A percentile compares a stretch with the other conserved stretches of the same genome.
Evolutionary conservation across 768 basidiomycete species (phyloP).

Genomic region (Leccinellum albellum): DNA sequence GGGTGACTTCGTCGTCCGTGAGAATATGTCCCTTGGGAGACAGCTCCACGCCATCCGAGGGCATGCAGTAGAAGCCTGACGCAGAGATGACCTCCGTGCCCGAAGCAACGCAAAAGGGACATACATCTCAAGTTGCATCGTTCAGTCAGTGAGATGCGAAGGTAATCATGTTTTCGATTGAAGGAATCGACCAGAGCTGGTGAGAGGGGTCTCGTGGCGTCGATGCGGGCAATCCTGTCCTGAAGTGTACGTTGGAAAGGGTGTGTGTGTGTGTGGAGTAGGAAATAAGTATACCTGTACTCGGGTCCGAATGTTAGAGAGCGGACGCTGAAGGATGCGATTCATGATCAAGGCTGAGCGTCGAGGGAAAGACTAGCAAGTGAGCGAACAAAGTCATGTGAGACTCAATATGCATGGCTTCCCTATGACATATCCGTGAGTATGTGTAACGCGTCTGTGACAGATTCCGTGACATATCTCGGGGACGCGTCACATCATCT

Average conservation of each 20-base stretch:
- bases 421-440: neutral
- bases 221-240: slow-evolving; percentile 56
- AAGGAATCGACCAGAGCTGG: slow-evolving; percentile 64
- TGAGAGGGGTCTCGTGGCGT: slow-evolving; percentile 45
- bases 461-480: slow-evolving; percentile 3
- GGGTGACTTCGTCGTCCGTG: slow-evolving; percentile 70
- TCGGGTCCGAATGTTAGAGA: slow-evolving; percentile 13
- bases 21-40: slow-evolving; percentile 68
- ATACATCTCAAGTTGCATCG: slow-evolving; percentile 83
- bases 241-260: slow-evolving; percentile 18
- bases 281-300: slow-evolving; percentile 17
- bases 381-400: too few species aligned
- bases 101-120: slow-evolving; percentile 11
- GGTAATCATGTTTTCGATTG: slow-evolving; percentile 70
- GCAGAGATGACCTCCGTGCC: neutral
- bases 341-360: slow-evolving; percentile 1
- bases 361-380: too few species aligned
- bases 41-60: slow-evolving; percentile 70
- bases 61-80: slow-evolving; percentile 91
- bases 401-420: too few species aligned
- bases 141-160: slow-evolving; percentile 86
- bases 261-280: neutral
- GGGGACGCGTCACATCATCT: slow-evolving; percentile 20
- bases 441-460: slow-evolving; percentile 7
- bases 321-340: slow-evolving; percentile 8